Base-by-base conservation (phyloP, 164 flowering plant genomes). In the Dillenia turbinata region DNA sequence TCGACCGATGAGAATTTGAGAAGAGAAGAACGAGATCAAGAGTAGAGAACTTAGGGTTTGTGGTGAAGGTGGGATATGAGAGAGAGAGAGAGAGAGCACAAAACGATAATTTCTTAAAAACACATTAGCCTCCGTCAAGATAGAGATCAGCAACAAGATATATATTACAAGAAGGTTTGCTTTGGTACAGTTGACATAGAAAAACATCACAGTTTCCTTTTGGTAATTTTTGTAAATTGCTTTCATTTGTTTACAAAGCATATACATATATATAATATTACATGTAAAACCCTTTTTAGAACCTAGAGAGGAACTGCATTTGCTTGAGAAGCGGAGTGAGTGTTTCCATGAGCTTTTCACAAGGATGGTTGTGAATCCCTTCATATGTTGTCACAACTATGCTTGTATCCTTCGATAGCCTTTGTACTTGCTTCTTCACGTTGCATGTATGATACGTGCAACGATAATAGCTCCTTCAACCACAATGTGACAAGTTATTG, bases 351-450 rank as follows among this genome's bases (percentile, higher is more conserved):
- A 88, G 78, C 65, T 85, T 86, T 76, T 92, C 89, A 44, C 87
- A 82, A 14, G 96, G 96, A 72, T 89, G 98, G 62, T 82, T 90
- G 70, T 92, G 98, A 64, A 84, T 77, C 57, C 98, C 98, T 47
- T 90, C 96, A 16, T 90, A 92, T 0, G 96, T 90, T 44, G 98
- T 92, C 66, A 85, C 90, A n/a, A 92, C 95, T 8, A 88, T 78
- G 82, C 92, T 73, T 2, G 84, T 83, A 69, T 89, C 96, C 73
- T 83, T 88, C 0, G 93, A 85, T 8, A 81, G 70, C 63, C 96
- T 80, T 49, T 92, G 96, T 15, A 92, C 85, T 49, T 92, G 98
- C 65, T 90, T 92, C 89, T 92, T 92, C 75, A 90, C 98, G 61
- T 78, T 80, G 89, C 96, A 92, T 64, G 95, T 85, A 55, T 83